Evolutionary conservation across 1,139 yeast genomes (phyloP).

Genomic region (Blastobotrys aristatus): DNA sequence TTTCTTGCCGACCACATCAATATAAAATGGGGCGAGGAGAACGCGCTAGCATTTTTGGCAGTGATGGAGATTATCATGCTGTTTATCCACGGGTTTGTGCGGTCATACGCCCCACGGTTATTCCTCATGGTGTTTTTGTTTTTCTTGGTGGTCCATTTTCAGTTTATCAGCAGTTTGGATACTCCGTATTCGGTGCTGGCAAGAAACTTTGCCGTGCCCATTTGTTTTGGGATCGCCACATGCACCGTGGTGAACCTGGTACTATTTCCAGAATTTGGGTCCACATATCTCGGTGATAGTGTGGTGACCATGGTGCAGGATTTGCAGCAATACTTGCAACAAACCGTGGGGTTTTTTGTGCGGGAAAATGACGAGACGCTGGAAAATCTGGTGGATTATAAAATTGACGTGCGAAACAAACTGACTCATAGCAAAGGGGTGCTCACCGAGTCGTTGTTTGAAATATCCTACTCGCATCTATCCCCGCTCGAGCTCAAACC

Average conservation of each 20-base stretch:
- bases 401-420: conserved; percentile 34
- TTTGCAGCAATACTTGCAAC: conserved; percentile 38
- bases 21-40: conserved; percentile 22
- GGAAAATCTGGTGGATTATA: conserved; percentile 17
- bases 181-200: conserved; percentile 34
- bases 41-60: conserved; percentile 42
- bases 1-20: conserved; percentile 38
- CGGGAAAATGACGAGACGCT: conserved; percentile 24
- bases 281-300: conserved; percentile 44
- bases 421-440: conserved; percentile 38
- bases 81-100: conserved; percentile 45
- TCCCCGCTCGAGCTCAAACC: conserved; percentile 42
- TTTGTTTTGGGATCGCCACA: conserved; percentile 42
- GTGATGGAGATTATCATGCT: conserved; percentile 44
- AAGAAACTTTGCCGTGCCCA: conserved; percentile 40
- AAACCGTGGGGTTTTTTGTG: conserved; percentile 39
- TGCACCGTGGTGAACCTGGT: conserved; percentile 40
- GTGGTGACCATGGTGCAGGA: conserved; percentile 39
- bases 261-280: conserved; percentile 49
- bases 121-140: conserved; percentile 44
- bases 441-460: conserved; percentile 44
- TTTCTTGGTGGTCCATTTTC: conserved; percentile 46
- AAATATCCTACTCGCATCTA: conserved; percentile 43
- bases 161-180: conserved; percentile 37
- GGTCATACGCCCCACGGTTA: conserved; percentile 43